Evolutionary conservation across 73 alveolate genomes (phyloP).

Genomic region (Paramecium pentaurelia): DNA sequence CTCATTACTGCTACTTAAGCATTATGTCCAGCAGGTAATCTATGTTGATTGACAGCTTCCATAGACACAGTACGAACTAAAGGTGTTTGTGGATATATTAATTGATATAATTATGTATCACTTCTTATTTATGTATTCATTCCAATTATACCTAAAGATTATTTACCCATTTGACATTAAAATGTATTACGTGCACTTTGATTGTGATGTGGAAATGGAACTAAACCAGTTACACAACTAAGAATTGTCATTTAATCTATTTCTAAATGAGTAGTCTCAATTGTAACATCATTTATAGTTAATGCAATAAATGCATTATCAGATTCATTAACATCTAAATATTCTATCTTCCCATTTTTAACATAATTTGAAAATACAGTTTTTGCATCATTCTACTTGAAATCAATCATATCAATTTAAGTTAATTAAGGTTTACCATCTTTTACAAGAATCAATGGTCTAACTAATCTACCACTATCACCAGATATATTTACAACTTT

Average conservation of each 20-base stretch:
- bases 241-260: slow-evolving; percentile 89
- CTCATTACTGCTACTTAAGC: slow-evolving; percentile 99
- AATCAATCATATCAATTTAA: slow-evolving; percentile 75
- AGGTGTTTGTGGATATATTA: slow-evolving; percentile 97
- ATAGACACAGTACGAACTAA: slow-evolving; percentile 94
- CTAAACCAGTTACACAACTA: slow-evolving; percentile 94
- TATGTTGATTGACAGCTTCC: slow-evolving; percentile 92
- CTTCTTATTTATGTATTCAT: slow-evolving; percentile 60
- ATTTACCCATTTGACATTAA: slow-evolving; percentile 99
- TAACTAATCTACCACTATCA: slow-evolving; percentile 97
- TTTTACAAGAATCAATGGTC: slow-evolving; percentile 96
- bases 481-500: slow-evolving; percentile 82
- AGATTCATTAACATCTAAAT: slow-evolving; percentile 98
- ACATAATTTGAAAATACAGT: slow-evolving; percentile 10
- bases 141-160: slow-evolving; percentile 96
- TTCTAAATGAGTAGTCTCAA: slow-evolving; percentile 93
- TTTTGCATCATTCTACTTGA: slow-evolving; percentile 53
- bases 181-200: slow-evolving; percentile 98
- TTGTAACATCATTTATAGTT: slow-evolving; percentile 87
- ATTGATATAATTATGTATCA: slow-evolving; percentile 93
- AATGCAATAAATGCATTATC: slow-evolving; percentile 96
- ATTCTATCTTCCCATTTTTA: slow-evolving; percentile 92
- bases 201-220: slow-evolving; percentile 98
- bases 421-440: slow-evolving; percentile 83
- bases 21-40: slow-evolving; percentile 99